Conservation (phyloP, 148 eudicot genomes). For the Euryodendron excelsum region DNA sequence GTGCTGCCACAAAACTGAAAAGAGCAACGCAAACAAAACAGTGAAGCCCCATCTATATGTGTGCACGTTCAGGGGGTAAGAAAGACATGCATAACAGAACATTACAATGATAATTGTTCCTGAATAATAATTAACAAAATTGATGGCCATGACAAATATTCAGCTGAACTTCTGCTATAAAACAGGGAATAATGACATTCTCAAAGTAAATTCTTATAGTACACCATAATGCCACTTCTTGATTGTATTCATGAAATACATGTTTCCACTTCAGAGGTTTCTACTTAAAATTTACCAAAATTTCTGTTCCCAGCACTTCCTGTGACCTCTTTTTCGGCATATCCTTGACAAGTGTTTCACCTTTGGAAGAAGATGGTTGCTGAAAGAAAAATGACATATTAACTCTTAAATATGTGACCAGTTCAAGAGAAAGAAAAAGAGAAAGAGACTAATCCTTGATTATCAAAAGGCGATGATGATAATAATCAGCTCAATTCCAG, state of each 20-base stretch:
- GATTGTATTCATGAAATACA: neutral
- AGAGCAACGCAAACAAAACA: neutral
- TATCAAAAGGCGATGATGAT: neutral
- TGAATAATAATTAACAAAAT: neutral
- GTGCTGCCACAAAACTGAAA: too few relatives aligned
- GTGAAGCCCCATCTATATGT: neutral
- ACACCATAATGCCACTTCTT: neutral
- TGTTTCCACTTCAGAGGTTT: neutral
- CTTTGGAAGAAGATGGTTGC: constrained; percentile 57
- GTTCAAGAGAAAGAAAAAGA: neutral
- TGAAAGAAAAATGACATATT: constrained; percentile 32
- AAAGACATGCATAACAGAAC: neutral
- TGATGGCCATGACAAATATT: neutral
- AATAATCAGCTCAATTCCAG: constrained; percentile 1
- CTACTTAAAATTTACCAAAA: constrained; percentile 37
- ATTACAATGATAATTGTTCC: neutral
- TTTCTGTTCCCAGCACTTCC: constrained; percentile 45
- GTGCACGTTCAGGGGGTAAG: neutral
- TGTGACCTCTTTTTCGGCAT: constrained; percentile 53
- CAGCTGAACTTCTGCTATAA: constrained; percentile 1
- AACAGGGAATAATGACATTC: neutral
- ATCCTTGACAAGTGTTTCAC: constrained; percentile 38
- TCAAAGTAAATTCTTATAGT: neutral
- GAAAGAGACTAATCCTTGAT: neutral
- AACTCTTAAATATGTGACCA: neutral